Base-by-base conservation (phyloP, 139 green algal species). In the Chlorella vulgaris region DNA sequence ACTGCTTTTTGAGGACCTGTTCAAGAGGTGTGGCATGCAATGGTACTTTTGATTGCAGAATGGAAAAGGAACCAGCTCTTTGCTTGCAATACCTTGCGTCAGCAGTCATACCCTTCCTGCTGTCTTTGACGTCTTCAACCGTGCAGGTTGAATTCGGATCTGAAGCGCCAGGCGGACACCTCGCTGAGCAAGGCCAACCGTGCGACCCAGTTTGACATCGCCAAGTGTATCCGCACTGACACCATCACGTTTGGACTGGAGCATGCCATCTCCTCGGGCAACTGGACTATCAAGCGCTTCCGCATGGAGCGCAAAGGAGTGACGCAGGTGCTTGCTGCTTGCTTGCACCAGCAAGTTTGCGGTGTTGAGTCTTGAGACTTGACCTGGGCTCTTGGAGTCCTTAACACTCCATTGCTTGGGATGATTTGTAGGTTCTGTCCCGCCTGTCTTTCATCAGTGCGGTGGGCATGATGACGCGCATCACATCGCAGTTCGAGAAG, bases 1-100 rank as follows among this genome's bases (percentile, higher is more conserved):
- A 13, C 90, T 99, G 85, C 91, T 99, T 76, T 99, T 99, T 88
- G 97, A 99, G 92, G 97, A 99, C 88, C 88, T 99, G 74, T 99
- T 99, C 90, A 99, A 99, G 89, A 87, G 94, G 60, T 84, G 53
- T 31, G 51, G 31, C 68, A 1, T 68, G 13, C 0, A 8, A 21
- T 33, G n/a, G n/a, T n/a, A n/a, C n/a, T n/a, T n/a, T n/a, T n/a
- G n/a, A n/a, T n/a, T n/a, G n/a, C n/a, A n/a, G n/a, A n/a, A n/a
- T n/a, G n/a, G n/a, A n/a, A n/a, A n/a, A n/a, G n/a, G n/a, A n/a
- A n/a, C n/a, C n/a, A n/a, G n/a, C n/a, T n/a, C n/a, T n/a, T n/a
- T n/a, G n/a, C n/a, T n/a, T n/a, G n/a, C n/a, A n/a, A n/a, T n/a
- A n/a, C n/a, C n/a, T n/a, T n/a, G n/a, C n/a, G n/a, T n/a, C n/a